Base-by-base conservation (phyloP, 345 rosid species). In the Pistacia vera region DNA sequence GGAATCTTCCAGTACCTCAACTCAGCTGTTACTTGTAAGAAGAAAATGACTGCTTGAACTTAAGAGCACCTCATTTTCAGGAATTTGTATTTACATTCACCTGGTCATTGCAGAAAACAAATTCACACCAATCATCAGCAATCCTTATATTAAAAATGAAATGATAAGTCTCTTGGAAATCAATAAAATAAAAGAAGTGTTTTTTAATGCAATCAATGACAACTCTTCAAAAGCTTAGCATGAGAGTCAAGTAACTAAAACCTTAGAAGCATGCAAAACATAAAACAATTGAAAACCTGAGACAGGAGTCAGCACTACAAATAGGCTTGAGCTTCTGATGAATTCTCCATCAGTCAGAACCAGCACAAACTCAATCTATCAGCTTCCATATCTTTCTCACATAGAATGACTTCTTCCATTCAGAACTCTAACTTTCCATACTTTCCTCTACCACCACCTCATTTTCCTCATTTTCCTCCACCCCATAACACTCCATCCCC, bases 151-250 rank as follows among this genome's bases (percentile, higher is more conserved):
- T 63, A 7, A 73, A 49, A 17, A 48, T 30, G 4, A 54, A 36
- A 54, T 30, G 66, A 38, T 18, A 58, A 68, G 20, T n/a, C n/a
- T 73, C 7, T 2, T 33, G 1, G 22, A 44, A 66, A 18, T 20
- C 7, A 70, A 10, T 10, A 63, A 10, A 36, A 59, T 8, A 62
- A 14, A 48, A 75, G 80, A 80, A 78, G 86, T 86, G 84, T 66
- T 82, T 80, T 80, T 55, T 2, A 84, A 66, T 84, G 82, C 85
- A 86, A 86, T 78, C 90, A 80, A 82, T 67, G 82, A 74, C 84
- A 72, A 72, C 75, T 52, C 69, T 66, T 73, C 51, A 67, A 73
- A 83, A 82, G 59, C 90, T 84, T 84, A 58, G 86, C 82, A 69
- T 80, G 79, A 56, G 75, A 55, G 88, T 71, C 48, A 84, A 86